phyloP scores from a whole-genome alignment of 2,329 filamentous ascomycete genomes.

The Cercospora janseana region DNA sequence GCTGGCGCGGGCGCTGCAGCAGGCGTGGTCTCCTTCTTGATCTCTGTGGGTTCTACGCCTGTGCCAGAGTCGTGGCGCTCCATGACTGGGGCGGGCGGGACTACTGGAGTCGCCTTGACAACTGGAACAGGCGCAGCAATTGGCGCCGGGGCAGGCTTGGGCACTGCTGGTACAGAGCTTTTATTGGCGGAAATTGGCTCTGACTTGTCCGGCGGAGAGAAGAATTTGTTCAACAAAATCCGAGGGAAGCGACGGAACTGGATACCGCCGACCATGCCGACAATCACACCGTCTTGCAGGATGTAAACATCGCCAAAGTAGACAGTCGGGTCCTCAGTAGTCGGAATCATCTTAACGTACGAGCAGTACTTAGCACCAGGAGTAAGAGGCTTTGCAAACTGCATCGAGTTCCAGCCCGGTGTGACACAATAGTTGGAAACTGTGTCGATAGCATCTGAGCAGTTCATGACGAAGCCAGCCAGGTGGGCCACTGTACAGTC shows the following conservation, averaged over 20 bases:
- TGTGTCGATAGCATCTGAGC: slow-evolving; percentile 40
- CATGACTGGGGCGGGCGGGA: neutral
- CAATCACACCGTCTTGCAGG: slow-evolving; percentile 21
- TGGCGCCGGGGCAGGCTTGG: neutral
- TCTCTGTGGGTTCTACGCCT: neutral
- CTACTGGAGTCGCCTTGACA: neutral
- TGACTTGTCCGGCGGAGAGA: slow-evolving; percentile 64
- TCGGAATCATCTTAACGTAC: slow-evolving; percentile 34
- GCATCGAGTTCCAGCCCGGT: slow-evolving; percentile 35
- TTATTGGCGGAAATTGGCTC: slow-evolving; percentile 56
- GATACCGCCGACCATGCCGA: slow-evolving; percentile 28
- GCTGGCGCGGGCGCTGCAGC: neutral
- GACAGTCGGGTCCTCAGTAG: slow-evolving; percentile 31
- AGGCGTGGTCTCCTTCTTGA: neutral
- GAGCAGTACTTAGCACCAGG: slow-evolving; percentile 35
- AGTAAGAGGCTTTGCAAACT: slow-evolving; percentile 33
- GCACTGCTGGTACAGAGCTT: slow-evolving; percentile 37
- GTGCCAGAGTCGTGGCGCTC: neutral
- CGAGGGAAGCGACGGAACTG: slow-evolving; percentile 67
- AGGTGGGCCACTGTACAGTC: slow-evolving; percentile 36
- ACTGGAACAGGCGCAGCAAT: neutral
- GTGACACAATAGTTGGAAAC: slow-evolving; percentile 39
- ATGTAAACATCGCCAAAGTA: slow-evolving; percentile 30
- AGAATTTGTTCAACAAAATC: slow-evolving; percentile 62
- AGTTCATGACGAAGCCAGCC: slow-evolving; percentile 31